These are phyloP conservation scores for Pyrenophora graminea DNA, from an alignment of 2,329 filamentous ascomycete genomes.

Conservation along the genomic window DNA sequence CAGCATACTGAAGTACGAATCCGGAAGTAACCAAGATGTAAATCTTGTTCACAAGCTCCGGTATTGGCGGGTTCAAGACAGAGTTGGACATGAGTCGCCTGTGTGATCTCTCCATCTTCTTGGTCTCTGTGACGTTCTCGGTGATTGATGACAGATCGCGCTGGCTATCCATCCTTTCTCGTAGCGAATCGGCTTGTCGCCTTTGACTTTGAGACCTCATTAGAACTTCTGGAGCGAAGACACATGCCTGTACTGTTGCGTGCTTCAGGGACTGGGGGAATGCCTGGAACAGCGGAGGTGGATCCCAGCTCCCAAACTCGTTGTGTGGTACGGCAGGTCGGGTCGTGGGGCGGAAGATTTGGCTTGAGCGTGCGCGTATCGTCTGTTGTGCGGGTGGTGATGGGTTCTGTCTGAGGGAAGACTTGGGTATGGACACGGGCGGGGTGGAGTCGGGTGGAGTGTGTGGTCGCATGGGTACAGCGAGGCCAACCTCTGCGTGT, in stretches of 20 bases:
- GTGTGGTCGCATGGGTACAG: slow-evolving; percentile 41
- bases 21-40: slow-evolving; percentile 73
- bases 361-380: slow-evolving; percentile 39
- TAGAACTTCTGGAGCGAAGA: slow-evolving; percentile 70
- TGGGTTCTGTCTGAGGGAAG: slow-evolving; percentile 37
- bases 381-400: slow-evolving; percentile 36
- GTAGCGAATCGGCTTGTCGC: slow-evolving; percentile 52
- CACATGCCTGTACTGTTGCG: slow-evolving; percentile 69
- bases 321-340: slow-evolving; percentile 24
- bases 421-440: slow-evolving; percentile 29
- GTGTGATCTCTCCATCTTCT: slow-evolving; percentile 50
- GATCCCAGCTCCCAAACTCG: slow-evolving; percentile 49
- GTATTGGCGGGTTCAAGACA: slow-evolving; percentile 53
- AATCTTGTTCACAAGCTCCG: slow-evolving; percentile 73
- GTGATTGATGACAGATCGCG: slow-evolving; percentile 38
- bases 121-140: slow-evolving; percentile 34
- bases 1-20: slow-evolving; percentile 74
- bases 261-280: slow-evolving; percentile 83
- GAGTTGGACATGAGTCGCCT: slow-evolving; percentile 47
- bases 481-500: slow-evolving; percentile 51
- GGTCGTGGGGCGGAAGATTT: slow-evolving; percentile 39
- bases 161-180: slow-evolving; percentile 44
- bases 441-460: slow-evolving; percentile 30
- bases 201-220: slow-evolving; percentile 62
- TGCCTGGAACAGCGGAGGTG: slow-evolving; percentile 80